phyloP scores from a whole-genome alignment of 2,329 filamentous ascomycete genomes.

The Ascochyta pisi region DNA sequence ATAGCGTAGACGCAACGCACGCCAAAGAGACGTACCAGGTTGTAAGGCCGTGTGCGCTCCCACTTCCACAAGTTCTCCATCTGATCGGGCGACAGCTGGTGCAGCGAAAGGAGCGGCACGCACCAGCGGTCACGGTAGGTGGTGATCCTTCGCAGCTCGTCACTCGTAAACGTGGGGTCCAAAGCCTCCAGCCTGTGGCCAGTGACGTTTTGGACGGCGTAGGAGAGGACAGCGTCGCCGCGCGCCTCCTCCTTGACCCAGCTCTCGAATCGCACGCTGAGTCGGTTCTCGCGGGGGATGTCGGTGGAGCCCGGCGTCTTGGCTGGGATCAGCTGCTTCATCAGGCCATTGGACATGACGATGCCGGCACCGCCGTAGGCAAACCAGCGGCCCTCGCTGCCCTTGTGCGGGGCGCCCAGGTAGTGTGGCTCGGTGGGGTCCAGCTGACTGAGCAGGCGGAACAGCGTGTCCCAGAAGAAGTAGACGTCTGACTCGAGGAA shows the following conservation, averaged over 20 bases:
- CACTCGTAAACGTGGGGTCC: conserved; percentile 51
- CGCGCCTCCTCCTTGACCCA: conserved; percentile 55
- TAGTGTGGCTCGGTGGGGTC: conserved; percentile 49
- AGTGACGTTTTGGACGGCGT: conserved; percentile 48
- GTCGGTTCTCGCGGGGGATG: conserved; percentile 35
- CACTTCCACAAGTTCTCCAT: conserved; percentile 60
- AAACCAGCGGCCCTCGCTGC: conserved; percentile 45
- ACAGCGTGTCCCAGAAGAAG: conserved; percentile 51
- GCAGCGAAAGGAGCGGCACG: conserved; percentile 50
- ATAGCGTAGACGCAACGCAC: background rate
- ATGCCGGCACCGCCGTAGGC: conserved; percentile 56
- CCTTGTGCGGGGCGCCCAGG: conserved; percentile 48
- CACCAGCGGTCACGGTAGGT: conserved; percentile 53
- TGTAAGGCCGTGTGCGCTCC: conserved; percentile 49
- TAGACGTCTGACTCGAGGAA: conserved; percentile 50
- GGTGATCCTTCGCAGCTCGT: conserved; percentile 57
- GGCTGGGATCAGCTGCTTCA: conserved; percentile 55
- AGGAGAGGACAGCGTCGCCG: conserved; percentile 49
- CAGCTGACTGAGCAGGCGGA: conserved; percentile 51
- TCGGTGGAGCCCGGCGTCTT: conserved; percentile 38
- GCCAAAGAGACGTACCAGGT: conserved; percentile 27
- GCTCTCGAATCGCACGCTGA: conserved; percentile 40
- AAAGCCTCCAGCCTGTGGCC: conserved; percentile 46
- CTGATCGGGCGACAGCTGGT: conserved; percentile 52
- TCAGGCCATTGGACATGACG: conserved; percentile 58